phyloP scores from a whole-genome alignment of 768 basidiomycete genomes.

The Agrocybe pediades region DNA sequence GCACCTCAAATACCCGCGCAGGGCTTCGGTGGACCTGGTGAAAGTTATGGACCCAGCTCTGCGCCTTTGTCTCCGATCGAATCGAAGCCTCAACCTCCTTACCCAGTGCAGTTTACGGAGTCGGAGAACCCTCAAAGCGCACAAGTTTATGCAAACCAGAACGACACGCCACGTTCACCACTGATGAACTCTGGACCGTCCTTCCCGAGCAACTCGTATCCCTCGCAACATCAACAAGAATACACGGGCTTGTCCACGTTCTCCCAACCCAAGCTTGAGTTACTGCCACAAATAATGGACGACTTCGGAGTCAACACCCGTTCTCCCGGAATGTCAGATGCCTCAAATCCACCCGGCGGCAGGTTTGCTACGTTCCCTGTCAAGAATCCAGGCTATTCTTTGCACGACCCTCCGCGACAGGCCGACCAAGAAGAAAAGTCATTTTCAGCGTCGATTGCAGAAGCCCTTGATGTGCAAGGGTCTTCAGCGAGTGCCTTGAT shows the following conservation, averaged over 20 bases:
- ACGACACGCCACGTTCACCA: neutral
- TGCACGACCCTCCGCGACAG: constrained; percentile 30
- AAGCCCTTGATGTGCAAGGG: constrained; percentile 25
- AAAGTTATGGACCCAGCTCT: neutral
- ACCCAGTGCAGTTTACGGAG: constrained; percentile 8
- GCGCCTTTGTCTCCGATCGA: constrained; percentile 5
- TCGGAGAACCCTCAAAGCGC: neutral
- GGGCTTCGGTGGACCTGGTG: neutral
- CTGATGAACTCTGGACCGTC: neutral
- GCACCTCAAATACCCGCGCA: constrained; percentile 1
- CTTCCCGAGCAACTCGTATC: neutral
- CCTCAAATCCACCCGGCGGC: constrained; percentile 33
- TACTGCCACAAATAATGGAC: constrained; percentile 30
- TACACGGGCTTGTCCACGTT: neutral
- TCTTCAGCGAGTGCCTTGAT: constrained; percentile 8
- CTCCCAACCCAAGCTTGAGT: neutral
- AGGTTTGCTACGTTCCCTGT: constrained; percentile 74
- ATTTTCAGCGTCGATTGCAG: constrained; percentile 38
- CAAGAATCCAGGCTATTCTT: constrained; percentile 32
- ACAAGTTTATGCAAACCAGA: neutral
- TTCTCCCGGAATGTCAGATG: constrained; percentile 22
- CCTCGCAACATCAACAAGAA: neutral
- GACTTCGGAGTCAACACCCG: constrained; percentile 42
- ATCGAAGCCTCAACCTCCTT: constrained; percentile 18
- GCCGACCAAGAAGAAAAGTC: constrained; percentile 31